These are phyloP conservation scores for Fusarium hainanense DNA, from an alignment of 2,329 filamentous ascomycete species.

Conservation along the genomic window DNA sequence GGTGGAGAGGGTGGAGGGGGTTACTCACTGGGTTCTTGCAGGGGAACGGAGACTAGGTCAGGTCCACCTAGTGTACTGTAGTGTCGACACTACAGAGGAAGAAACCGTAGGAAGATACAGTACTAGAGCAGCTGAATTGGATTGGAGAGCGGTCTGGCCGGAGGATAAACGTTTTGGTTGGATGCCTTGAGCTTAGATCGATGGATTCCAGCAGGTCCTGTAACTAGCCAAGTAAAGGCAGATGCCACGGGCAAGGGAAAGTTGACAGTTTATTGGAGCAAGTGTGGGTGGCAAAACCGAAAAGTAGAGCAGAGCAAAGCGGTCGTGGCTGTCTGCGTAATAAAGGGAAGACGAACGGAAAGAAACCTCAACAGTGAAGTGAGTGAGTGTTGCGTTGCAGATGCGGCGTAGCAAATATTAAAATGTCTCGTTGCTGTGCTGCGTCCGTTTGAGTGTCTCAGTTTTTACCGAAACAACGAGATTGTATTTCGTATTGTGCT, in stretches of 20 bases:
- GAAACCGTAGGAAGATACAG: conserved; percentile 2
- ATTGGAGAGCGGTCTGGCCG: conserved; percentile 27
- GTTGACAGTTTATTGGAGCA: conserved; percentile 1
- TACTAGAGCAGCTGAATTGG: not conserved
- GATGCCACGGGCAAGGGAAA: conserved; percentile 18
- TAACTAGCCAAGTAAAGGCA: conserved; percentile 7
- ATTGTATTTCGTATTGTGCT: conserved; percentile 20
- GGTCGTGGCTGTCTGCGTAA: conserved; percentile 17
- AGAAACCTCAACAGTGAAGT: conserved; percentile 11
- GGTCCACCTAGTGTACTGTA: conserved; percentile 12
- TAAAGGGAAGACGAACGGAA: not conserved
- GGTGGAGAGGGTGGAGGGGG: not conserved
- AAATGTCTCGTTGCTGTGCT: conserved; percentile 30
- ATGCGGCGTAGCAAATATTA: conserved; percentile 35
- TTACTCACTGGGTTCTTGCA: conserved; percentile 19
- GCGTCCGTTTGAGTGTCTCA: conserved; percentile 37
- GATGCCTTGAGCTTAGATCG: conserved; percentile 15
- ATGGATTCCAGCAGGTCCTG: not conserved
- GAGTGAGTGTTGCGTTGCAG: conserved; percentile 28
- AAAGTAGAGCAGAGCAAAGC: conserved; percentile 29
- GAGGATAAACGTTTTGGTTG: conserved; percentile 23
- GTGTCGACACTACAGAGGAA: conserved; percentile 1
- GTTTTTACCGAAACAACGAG: conserved; percentile 28
- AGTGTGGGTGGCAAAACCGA: conserved; percentile 24
- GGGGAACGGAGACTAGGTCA: conserved; percentile 35